phyloP scores from a whole-genome alignment of 2,329 filamentous ascomycete genomes.

The Monilinia aucupariae region DNA sequence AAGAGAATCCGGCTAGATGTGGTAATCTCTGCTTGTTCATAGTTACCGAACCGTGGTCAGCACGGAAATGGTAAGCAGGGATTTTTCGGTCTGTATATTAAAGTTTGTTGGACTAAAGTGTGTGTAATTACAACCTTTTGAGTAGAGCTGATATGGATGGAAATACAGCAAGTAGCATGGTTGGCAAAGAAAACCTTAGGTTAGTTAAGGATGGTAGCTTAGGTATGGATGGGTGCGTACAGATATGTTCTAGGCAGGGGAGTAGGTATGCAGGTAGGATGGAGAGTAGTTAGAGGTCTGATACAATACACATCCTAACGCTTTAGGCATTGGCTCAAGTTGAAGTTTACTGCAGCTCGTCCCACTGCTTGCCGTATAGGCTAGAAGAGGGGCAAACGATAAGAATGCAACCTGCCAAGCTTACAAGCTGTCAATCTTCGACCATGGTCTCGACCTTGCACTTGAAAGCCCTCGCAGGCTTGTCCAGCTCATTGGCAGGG shows the following conservation, averaged over 20 bases:
- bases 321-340: background rate
- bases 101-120: slow-evolving; percentile 9
- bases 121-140: slow-evolving; percentile 8
- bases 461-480: background rate
- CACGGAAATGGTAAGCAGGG: slow-evolving; percentile 11
- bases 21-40: background rate
- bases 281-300: background rate
- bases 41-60: slow-evolving; percentile 9
- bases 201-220: background rate
- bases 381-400: slow-evolving; percentile 17
- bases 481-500: background rate
- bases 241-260: background rate
- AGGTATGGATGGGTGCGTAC: background rate
- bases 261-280: background rate
- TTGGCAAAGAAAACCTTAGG: background rate
- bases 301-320: background rate
- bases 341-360: background rate
- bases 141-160: background rate
- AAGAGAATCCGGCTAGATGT: background rate
- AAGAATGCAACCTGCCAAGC: slow-evolving; percentile 10
- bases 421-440: slow-evolving; percentile 8
- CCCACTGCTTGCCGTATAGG: background rate
- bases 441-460: slow-evolving; percentile 6
- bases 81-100: slow-evolving; percentile 10
- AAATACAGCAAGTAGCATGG: background rate